Percentiles rank a stretch among this genome's conserved stretches.
Conservation (phyloP, 495 filamentous ascomycete species). For the Penicillium nucicola region DNA sequence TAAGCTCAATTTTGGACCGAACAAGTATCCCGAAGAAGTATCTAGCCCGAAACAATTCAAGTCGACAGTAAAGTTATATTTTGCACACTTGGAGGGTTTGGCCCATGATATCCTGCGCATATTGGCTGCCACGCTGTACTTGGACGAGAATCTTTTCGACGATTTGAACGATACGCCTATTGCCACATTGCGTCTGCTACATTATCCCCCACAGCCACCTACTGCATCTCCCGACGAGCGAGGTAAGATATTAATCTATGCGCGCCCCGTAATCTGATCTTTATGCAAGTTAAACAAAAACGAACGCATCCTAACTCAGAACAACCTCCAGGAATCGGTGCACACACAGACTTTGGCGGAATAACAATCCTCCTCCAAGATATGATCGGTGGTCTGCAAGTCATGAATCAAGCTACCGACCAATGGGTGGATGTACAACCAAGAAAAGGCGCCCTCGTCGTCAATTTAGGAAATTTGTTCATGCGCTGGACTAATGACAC, state of each 20-base stretch:
- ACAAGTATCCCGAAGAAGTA: conserved; percentile 41
- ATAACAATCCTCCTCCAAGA: conserved; percentile 46
- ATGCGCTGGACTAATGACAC: conserved; percentile 27
- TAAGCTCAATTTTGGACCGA: conserved; percentile 40
- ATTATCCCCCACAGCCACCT: conserved; percentile 44
- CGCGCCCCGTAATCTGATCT: no score
- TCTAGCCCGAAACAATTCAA: conserved; percentile 29
- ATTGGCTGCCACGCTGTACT: conserved; percentile 38
- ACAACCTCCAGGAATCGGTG: conserved; percentile 46
- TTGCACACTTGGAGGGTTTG: conserved; percentile 18
- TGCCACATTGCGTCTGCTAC: conserved; percentile 39
- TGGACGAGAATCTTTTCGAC: conserved; percentile 36
- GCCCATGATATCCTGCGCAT: conserved; percentile 26
- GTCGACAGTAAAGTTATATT: conserved; percentile 26
- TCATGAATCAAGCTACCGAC: conserved; percentile 32
- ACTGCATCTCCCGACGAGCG: conserved; percentile 18
- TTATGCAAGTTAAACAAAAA: no score
- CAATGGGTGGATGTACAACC: conserved; percentile 32
- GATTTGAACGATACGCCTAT: conserved; percentile 32
- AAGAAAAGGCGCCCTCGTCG: conserved; percentile 37
- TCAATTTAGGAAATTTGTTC: conserved; percentile 49
- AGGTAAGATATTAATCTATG: conserved; percentile 9
- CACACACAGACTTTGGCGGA: conserved; percentile 51
- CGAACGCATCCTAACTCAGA: no score
- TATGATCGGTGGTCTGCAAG: conserved; percentile 37